Base-by-base conservation (phyloP, 2,329 filamentous ascomycete species). In the Sporothrix mexicana region DNA sequence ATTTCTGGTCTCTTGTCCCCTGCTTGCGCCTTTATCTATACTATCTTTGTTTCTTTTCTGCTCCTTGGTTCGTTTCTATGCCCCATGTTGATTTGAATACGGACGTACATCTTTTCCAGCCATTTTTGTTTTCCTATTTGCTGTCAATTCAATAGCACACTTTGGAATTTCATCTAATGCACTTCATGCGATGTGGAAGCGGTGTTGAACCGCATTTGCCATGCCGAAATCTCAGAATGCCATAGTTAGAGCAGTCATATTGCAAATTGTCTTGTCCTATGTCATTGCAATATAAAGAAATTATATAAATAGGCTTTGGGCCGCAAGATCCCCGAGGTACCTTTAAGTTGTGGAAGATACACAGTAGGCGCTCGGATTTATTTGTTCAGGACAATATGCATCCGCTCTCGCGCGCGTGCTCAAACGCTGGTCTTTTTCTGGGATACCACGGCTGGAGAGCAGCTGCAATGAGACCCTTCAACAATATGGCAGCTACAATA, bases 221-320 rank as follows among this genome's bases (percentile, higher is more conserved):
- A 15, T 7, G n/a, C 3, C 12, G 20, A 25, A 45, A 43, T 25
- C 61, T 20, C 12, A 45, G 45, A 66, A 66, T 66, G 61, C 41
- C 61, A 66, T 66, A 47, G 23, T 66, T 66, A 20, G 9, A 64
- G n/a, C 36, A 2, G 10, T 1, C 17, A 47, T 25, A 47, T 66
- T 47, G 20, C 41, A 9, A 25, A 20, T 41, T 62, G 57, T 62
- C 61, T 66, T 66, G 61, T 66, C 61, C 61, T 25, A 66, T 47
- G 61, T 66, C 41, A 45, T 66, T 43, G 12, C 41, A 47, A 47
- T 64, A 43, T 64, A 64, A 20, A 10, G n/a, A 36, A 23, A 45
- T 20, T 47, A 47, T 15, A 17, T 47, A 66, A 36, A 17, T 25
- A 17, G 41, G 7, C 17, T 25, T 66, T 66, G 61, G 61, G 20